Percentiles rank a stretch among this genome's conserved stretches.
Conservation (phyloP, 768 basidiomycete genomes). For the Mycena venus region DNA sequence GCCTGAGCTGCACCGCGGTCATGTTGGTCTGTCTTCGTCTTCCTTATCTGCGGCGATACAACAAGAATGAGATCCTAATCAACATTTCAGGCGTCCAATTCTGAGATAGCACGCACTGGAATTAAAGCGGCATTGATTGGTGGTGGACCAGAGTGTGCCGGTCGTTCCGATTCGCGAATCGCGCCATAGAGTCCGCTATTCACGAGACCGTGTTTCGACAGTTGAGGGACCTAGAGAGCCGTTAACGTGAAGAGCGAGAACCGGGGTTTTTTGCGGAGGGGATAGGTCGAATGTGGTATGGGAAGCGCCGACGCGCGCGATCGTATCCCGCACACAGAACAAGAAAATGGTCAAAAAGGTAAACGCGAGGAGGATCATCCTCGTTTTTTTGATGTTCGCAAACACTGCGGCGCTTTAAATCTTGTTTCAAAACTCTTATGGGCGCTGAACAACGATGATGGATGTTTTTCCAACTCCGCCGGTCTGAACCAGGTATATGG, state of each 20-base stretch:
- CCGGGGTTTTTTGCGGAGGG: no score
- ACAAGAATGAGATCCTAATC: not conserved
- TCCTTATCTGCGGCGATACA: not conserved
- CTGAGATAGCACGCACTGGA: not conserved
- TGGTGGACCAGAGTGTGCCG: not conserved
- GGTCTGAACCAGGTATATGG: constrained; percentile 14
- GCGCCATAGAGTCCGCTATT: not conserved
- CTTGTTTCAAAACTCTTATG: no score
- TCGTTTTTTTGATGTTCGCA: no score
- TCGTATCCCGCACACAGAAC: no score
- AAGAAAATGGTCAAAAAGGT: no score
- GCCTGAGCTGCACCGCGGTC: not conserved
- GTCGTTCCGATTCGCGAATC: not conserved
- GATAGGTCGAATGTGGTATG: no score
- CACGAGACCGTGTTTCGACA: no score
- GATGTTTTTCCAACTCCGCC: not conserved
- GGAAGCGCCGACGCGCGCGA: no score
- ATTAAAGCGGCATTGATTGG: constrained; percentile 6
- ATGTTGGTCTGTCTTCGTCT: not conserved
- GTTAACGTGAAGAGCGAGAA: no score
- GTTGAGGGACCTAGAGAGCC: no score
- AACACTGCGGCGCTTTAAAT: no score
- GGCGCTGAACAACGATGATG: not conserved
- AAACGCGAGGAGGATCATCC: no score
- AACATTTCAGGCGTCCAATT: not conserved